These are phyloP conservation scores for Fusarium tjaetaba DNA, from an alignment of 2,329 filamentous ascomycete genomes.

Conservation along the genomic window DNA sequence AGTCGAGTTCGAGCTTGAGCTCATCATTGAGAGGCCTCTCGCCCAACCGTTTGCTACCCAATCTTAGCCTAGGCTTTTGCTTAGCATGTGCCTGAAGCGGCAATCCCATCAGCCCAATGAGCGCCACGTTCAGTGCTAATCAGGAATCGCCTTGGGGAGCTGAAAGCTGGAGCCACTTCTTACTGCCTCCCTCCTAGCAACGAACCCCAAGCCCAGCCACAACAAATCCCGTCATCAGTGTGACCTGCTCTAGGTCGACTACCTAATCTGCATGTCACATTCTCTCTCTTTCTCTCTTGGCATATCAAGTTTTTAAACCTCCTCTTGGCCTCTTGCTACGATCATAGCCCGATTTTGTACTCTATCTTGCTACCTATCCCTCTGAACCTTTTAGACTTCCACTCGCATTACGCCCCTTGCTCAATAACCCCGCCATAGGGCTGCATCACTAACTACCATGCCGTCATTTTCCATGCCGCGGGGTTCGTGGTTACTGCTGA, in stretches of 20 bases:
- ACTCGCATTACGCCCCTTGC: slow-evolving; percentile 6
- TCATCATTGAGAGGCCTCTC: slow-evolving; percentile 28
- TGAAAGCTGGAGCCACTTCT: slow-evolving; percentile 6
- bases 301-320: slow-evolving; percentile 25
- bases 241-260: slow-evolving; percentile 27
- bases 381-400: neutral
- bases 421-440: slow-evolving; percentile 36
- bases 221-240: slow-evolving; percentile 42
- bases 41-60: slow-evolving; percentile 7
- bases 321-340: neutral
- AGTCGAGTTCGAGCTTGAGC: neutral
- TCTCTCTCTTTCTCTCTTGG: slow-evolving; percentile 12
- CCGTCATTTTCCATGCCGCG: slow-evolving; percentile 58
- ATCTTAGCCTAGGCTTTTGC: neutral
- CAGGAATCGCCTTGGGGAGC: neutral
- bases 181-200: slow-evolving; percentile 1
- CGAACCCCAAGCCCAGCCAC: slow-evolving; percentile 32
- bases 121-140: slow-evolving; percentile 5
- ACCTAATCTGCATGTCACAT: slow-evolving; percentile 16
- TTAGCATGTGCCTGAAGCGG: slow-evolving; percentile 21
- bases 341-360: neutral
- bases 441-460: slow-evolving; percentile 53
- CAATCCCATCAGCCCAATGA: slow-evolving; percentile 9
- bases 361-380: neutral
- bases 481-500: slow-evolving; percentile 62